Conservation (phyloP, 2,329 filamentous ascomycete species). For the Pseudogymnoascus sp. region DNA sequence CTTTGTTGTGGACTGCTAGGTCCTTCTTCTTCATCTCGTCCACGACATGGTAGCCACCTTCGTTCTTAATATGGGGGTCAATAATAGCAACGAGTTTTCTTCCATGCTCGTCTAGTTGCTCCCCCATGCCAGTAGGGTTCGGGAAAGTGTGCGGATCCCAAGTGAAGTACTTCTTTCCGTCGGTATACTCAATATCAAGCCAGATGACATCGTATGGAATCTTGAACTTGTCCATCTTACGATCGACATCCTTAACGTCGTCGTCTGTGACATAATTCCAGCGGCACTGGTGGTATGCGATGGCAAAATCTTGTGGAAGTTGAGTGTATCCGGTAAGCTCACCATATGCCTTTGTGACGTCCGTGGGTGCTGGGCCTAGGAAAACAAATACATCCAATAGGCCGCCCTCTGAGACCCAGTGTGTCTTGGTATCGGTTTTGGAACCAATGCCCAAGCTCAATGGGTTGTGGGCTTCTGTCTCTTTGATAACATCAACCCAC, state of each 20-base stretch:
- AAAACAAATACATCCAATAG: conserved; percentile 90
- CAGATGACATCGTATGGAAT: conserved; percentile 99
- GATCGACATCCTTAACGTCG: conserved; percentile 92
- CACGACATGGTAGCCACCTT: conserved; percentile 64
- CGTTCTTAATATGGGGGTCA: conserved; percentile 96
- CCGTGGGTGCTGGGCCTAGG: conserved; percentile 76
- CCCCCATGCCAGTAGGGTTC: conserved; percentile 77
- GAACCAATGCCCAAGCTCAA: conserved; percentile 61
- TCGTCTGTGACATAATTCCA: conserved; percentile 99
- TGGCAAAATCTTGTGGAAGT: conserved; percentile 82
- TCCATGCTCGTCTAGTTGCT: conserved; percentile 76
- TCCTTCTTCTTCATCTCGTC: conserved; percentile 78
- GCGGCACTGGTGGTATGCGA: conserved; percentile 93
- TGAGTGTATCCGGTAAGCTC: conserved; percentile 88
- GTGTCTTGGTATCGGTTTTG: conserved; percentile 73
- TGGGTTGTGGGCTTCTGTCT: conserved; percentile 64
- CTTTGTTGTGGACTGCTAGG: conserved; percentile 81
- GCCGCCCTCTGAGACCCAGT: conserved; percentile 94
- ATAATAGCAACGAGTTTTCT: conserved; percentile 92
- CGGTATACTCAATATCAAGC: conserved; percentile 96
- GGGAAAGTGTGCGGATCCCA: conserved; percentile 87
- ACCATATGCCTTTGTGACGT: conserved; percentile 72
- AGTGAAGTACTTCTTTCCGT: conserved; percentile 96
- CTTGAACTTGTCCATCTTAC: conserved; percentile 88
- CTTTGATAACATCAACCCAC: conserved; percentile 90